Evolutionary conservation across 2,329 filamentous ascomycete genomes (phyloP).

Genomic region (Parastagonospora avenae): DNA sequence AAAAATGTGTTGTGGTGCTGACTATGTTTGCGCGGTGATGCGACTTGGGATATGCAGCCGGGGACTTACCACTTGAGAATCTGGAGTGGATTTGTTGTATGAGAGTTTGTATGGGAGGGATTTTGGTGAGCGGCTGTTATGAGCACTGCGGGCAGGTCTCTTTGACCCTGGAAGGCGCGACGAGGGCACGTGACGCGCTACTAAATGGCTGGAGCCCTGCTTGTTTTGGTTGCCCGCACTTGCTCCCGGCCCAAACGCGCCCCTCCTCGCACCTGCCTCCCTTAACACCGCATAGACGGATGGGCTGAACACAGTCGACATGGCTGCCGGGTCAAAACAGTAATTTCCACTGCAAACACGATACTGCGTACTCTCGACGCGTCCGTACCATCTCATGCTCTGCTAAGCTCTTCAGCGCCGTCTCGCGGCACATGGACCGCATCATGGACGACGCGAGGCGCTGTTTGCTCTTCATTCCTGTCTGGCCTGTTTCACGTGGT

Average conservation of each 20-base stretch:
- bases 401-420: neutral
- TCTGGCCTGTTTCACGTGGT: conserved; percentile 37
- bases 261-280: neutral
- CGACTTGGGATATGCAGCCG: conserved; percentile 27
- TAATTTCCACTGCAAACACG: neutral
- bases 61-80: conserved; percentile 40
- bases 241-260: neutral
- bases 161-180: neutral
- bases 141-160: neutral
- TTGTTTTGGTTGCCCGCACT: conserved; percentile 4
- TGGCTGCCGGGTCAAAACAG: neutral
- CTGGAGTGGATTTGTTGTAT: conserved; percentile 13
- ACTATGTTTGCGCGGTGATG: conserved; percentile 23
- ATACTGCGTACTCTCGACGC: neutral
- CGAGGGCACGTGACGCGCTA: neutral
- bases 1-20: conserved; percentile 37
- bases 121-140: neutral
- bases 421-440: conserved; percentile 8
- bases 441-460: conserved; percentile 12
- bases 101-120: conserved; percentile 27
- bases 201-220: neutral
- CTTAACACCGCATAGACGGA: neutral
- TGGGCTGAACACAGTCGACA: neutral
- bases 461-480: conserved; percentile 18
- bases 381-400: neutral